phyloP scores from a whole-genome alignment of 306 rosid genomes.

The Cicer cuneatum region DNA sequence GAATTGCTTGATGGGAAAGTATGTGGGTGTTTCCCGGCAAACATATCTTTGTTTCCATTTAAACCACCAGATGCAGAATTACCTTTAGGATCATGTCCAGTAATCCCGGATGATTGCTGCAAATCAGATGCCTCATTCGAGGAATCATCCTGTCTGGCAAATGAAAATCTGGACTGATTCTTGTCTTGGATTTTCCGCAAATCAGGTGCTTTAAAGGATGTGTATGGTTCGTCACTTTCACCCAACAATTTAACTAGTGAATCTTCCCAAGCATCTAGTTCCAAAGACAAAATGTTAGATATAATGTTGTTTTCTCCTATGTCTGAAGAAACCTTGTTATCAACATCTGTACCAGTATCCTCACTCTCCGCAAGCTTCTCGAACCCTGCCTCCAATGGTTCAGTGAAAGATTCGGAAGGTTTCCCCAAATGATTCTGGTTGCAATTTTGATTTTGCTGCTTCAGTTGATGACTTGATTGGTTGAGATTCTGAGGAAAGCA shows the following conservation, averaged over 20 bases:
- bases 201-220: slow-evolving; percentile 45
- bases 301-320: slow-evolving; percentile 60
- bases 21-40: slow-evolving; percentile 32
- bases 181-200: slow-evolving; percentile 52
- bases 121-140: slow-evolving; percentile 41
- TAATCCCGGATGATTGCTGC: slow-evolving; percentile 40
- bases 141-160: slow-evolving; percentile 56
- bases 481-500: slow-evolving; percentile 41
- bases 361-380: slow-evolving; percentile 42
- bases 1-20: slow-evolving; percentile 40
- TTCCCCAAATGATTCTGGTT: slow-evolving; percentile 41
- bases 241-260: slow-evolving; percentile 52
- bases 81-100: slow-evolving; percentile 25
- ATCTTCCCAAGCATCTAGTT: slow-evolving; percentile 59
- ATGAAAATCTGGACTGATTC: slow-evolving; percentile 60
- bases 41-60: slow-evolving; percentile 42
- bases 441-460: slow-evolving; percentile 49
- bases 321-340: slow-evolving; percentile 47
- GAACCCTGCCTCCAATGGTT: slow-evolving; percentile 34
- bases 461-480: slow-evolving; percentile 40
- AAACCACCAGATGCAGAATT: slow-evolving; percentile 40
- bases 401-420: slow-evolving; percentile 33
- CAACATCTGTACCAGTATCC: slow-evolving; percentile 30
- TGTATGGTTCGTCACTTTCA: slow-evolving; percentile 50
- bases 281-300: slow-evolving; percentile 58